Base-by-base conservation (phyloP, 1,284 basidiomycete species). In the Rhodotorula sp. region DNA sequence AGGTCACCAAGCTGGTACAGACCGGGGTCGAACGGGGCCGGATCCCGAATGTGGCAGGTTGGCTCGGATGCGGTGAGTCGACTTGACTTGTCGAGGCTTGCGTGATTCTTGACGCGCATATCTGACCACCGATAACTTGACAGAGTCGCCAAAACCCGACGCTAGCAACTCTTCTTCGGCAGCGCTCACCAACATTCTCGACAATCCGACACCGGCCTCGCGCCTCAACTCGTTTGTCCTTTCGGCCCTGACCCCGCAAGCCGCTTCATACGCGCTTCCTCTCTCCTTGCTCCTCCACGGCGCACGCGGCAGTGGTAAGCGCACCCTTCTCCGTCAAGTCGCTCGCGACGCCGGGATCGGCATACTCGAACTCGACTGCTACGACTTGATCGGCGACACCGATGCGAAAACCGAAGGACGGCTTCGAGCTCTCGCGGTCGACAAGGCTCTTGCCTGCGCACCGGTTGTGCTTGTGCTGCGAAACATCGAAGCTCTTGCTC, bases 301-400 rank as follows among this genome's bases (percentile, higher is more conserved):
- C 2, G 83, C 87, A 1, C 83, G 88, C 59, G 92, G 92, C 3
- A 83, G 84, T 3, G 92, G 93, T 2, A 95, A 94, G 81, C 87
- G 86, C 69, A 90, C 88, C 0, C 68, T 85, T 15, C 78, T 83
- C 2, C 54, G 71, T 5, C 67, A 63, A 81, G 87, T 91, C 3
- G 88, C 91, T 5, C 84, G 86, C 60, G 79, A 81, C 7, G 81
- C 91, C 3, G 92, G 91, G 12, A 85, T 95, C 69, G 92, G 94
- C 81, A 71, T 94, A 0, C 83, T 93, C 18, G 91, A 94, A 92
- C 84, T 96, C 58, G 89, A 96, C 75, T 95, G 92, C 80, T 97
- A 89, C 79, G 88, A 92, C 69, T 80, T 96, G 20, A 80, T 96
- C 18, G 90, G 89, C 2, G 95, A 98, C 69, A 91, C 87, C 46